Conservation (phyloP, 2,329 filamentous ascomycete species). For the Fusarium hostae region DNA sequence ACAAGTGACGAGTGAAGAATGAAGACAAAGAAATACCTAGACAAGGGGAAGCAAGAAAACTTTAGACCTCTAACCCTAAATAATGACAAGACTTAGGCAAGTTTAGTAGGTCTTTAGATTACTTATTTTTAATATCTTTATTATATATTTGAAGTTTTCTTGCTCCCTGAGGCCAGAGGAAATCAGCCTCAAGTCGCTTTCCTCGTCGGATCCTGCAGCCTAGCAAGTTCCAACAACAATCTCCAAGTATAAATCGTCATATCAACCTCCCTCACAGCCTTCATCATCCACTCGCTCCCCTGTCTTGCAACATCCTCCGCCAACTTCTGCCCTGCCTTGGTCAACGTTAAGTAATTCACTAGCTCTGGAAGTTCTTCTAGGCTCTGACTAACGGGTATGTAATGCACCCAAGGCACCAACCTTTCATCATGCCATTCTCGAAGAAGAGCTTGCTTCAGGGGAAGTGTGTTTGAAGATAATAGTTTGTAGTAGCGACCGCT, state of each 20-base stretch:
- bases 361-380: slow-evolving; percentile 64
- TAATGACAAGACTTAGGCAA: no score
- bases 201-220: slow-evolving; percentile 51
- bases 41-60: no score
- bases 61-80: neutral
- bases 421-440: slow-evolving; percentile 69
- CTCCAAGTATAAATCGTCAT: slow-evolving; percentile 70
- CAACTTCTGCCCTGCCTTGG: slow-evolving; percentile 57
- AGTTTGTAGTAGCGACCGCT: slow-evolving; percentile 64
- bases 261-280: slow-evolving; percentile 67
- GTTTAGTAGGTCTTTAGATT: no score
- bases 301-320: slow-evolving; percentile 63
- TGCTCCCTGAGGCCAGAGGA: neutral
- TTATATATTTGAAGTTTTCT: no score
- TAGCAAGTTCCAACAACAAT: slow-evolving; percentile 66
- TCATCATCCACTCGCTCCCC: slow-evolving; percentile 65
- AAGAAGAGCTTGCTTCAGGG: slow-evolving; percentile 64
- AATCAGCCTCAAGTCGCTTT: neutral
- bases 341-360: slow-evolving; percentile 58
- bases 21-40: neutral
- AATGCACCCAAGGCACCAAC: slow-evolving; percentile 67
- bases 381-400: slow-evolving; percentile 62
- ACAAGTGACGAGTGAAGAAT: neutral
- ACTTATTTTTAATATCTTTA: no score
- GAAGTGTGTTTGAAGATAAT: slow-evolving; percentile 57